A percentile compares a stretch with the other conserved stretches of the same genome.
These are phyloP conservation scores for Kazachstania kunashirensis DNA, from an alignment of 805 yeast species.

Conservation along the genomic window DNA sequence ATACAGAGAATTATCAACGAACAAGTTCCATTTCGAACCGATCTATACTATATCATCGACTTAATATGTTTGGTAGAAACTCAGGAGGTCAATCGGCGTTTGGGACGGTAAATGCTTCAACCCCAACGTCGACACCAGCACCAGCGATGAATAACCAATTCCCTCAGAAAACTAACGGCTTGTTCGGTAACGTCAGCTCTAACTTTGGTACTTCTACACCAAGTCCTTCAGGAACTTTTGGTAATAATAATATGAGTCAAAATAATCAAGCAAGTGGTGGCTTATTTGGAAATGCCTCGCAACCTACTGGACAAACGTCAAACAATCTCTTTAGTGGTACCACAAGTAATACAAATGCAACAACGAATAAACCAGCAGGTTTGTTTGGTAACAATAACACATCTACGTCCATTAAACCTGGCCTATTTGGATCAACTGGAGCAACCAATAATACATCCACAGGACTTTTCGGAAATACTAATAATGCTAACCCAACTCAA, in stretches of 20 bases:
- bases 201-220: constrained; percentile 20
- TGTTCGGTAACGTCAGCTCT: constrained; percentile 18
- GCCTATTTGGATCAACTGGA: too few relatives aligned
- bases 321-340: constrained; percentile 20
- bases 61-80: constrained; percentile 9
- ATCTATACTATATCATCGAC: neutral
- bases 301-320: constrained; percentile 3
- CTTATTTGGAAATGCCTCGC: constrained; percentile 5
- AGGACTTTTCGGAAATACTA: constrained; percentile 14
- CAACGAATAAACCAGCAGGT: constrained; percentile 3
- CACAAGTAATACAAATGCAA: too few relatives aligned
- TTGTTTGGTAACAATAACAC: too few relatives aligned
- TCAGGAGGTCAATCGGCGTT: constrained; percentile 20
- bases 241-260: constrained; percentile 6
- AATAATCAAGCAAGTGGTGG: constrained; percentile 7
- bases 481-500: constrained; percentile 4
- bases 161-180: constrained; percentile 15
- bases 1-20: too few relatives aligned
- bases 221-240: constrained; percentile 27
- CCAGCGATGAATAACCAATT: constrained; percentile 17
- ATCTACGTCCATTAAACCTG: too few relatives aligned
- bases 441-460: constrained; percentile 4
- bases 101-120: constrained; percentile 23
- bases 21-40: neutral
- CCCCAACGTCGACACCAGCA: constrained; percentile 28